Base-by-base conservation (phyloP, 768 basidiomycete genomes). In the Boletus sp. region DNA sequence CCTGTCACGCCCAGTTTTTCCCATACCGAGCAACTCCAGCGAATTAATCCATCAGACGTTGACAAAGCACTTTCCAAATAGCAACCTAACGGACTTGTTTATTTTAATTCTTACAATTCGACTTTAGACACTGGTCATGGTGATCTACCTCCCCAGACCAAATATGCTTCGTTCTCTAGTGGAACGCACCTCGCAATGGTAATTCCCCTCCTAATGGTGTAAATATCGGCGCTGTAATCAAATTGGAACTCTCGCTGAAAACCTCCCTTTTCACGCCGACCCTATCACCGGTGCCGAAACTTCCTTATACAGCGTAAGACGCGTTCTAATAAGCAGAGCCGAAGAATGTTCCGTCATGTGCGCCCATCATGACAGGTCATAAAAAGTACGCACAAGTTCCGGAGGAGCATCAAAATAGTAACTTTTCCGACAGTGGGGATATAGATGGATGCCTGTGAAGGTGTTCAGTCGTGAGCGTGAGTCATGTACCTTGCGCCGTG, bases 341-440 rank as follows among this genome's bases (percentile, higher is more conserved):
- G 4, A 41, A 17, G 18, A 30, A 33, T 8, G 11, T 18, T 37
- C 11, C 50, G 36, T 59, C 47, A 50, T 49, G 55, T 54, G 60
- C 37, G 36, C 51, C 18, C 14, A 46, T 24, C 29, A 49, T 40
- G 47, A 49, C 20, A 42, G 37, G 20, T 33, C 3, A 49, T 29
- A 60, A 55, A 51, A 45, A 47, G 49, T 6, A 77, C 92, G 68
- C 70, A 94, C 90, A 99, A 68, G 71, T 99, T 99, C 47, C 96
- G 84, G 66, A 97, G 81, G n/a, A 99, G 81, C 92, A 99, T 96
- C 68, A 95, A 77, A 62, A 98, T 97, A 2, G 97, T 99, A 55
- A 97, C 90, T 75, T 96, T 97, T 18, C 97, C 97, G n/a, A 99
- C 93, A 6, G 92, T 88, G 9, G 96, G 94, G 60, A 98, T 80